phyloP scores from a whole-genome alignment of 345 rosid genomes.

The Citrus sinensis region DNA sequence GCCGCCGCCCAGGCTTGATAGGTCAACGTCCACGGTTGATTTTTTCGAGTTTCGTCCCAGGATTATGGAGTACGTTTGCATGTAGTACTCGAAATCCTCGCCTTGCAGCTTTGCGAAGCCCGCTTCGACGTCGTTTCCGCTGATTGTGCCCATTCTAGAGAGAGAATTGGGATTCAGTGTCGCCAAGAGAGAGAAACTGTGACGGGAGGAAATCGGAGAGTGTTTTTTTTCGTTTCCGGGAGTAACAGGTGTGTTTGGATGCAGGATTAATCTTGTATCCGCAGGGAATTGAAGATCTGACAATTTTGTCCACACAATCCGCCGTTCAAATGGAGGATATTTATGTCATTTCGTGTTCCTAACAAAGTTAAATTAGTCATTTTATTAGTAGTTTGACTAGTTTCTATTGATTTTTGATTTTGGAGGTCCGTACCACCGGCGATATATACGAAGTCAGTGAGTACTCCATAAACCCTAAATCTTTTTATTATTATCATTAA shows the following conservation, averaged over 20 bases:
- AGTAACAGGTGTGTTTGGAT: background rate
- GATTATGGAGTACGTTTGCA: conserved; percentile 95
- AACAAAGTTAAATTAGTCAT: background rate
- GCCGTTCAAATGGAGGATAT: background rate
- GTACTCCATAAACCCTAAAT: background rate
- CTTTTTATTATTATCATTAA: no score
- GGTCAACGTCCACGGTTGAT: conserved; percentile 92
- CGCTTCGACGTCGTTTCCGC: conserved; percentile 87
- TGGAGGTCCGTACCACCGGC: background rate
- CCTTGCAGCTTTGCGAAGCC: conserved; percentile 98
- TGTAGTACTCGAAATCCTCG: conserved; percentile 94
- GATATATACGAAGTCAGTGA: background rate
- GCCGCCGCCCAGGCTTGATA: conserved; percentile 91
- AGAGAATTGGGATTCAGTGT: background rate
- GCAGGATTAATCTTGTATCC: background rate
- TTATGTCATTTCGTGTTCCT: background rate
- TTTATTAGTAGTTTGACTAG: no score
- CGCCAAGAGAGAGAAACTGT: background rate
- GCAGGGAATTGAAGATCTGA: background rate
- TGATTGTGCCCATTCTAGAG: conserved; percentile 39
- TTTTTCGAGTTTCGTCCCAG: conserved; percentile 96
- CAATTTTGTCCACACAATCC: background rate
- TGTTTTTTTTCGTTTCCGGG: background rate
- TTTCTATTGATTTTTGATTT: background rate
- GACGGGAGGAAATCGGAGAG: background rate